Conservation (phyloP, 1,139 yeast genomes). For the Zhuliangozyma blackwelliae region DNA sequence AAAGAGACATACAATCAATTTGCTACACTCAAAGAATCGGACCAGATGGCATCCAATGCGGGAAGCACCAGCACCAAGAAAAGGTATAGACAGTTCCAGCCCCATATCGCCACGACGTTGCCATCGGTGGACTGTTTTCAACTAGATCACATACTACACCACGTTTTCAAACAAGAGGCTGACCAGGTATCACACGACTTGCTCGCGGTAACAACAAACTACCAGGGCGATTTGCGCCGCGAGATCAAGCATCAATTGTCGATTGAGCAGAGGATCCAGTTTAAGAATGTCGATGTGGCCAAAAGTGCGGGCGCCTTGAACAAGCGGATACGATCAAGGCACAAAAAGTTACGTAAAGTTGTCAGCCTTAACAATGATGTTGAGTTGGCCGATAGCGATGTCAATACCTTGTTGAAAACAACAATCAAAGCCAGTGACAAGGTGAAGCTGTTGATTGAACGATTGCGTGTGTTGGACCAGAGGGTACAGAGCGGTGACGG, state of each 20-base stretch:
- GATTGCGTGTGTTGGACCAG: slow-evolving; percentile 8
- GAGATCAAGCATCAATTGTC: slow-evolving; percentile 33
- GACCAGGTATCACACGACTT: slow-evolving; percentile 31
- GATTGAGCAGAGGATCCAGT: slow-evolving; percentile 36
- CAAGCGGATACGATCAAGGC: slow-evolving; percentile 16
- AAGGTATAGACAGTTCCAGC: slow-evolving; percentile 11
- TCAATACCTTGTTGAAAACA: slow-evolving; percentile 12
- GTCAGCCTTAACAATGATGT: slow-evolving; percentile 3
- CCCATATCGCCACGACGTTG: slow-evolving; percentile 14
- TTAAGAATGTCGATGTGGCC: slow-evolving; percentile 30
- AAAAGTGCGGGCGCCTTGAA: slow-evolving; percentile 21
- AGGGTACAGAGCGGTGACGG: slow-evolving; percentile 5
- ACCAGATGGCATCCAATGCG: not conserved
- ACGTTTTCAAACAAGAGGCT: slow-evolving; percentile 28
- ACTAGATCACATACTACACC: slow-evolving; percentile 30
- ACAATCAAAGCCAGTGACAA: slow-evolving; percentile 12
- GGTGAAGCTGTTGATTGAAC: slow-evolving; percentile 9
- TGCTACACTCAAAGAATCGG: not conserved
- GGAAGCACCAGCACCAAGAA: not conserved
- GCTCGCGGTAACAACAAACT: slow-evolving; percentile 29
- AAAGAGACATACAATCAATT: not conserved
- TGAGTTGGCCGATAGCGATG: slow-evolving; percentile 13
- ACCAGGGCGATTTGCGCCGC: slow-evolving; percentile 37
- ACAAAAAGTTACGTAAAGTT: slow-evolving; percentile 17
- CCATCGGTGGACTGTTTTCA: slow-evolving; percentile 39